Percentiles rank a stretch among this genome's conserved stretches.
These are phyloP conservation scores for Chenopodium quinoa DNA, from an alignment of 148 eudicot genomes.

Conservation along the genomic window DNA sequence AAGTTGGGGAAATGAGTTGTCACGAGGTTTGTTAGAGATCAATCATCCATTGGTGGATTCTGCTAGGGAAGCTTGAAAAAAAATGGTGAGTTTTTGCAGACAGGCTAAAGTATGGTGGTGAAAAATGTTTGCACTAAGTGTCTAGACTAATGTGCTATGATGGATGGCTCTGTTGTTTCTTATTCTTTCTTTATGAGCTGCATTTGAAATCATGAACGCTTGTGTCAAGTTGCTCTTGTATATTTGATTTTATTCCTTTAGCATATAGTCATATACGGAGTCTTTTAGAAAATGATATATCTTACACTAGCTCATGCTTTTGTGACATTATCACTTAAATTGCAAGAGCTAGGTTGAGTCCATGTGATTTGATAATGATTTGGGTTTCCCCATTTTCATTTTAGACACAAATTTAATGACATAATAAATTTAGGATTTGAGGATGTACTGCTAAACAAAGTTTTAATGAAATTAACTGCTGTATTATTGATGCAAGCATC, in stretches of 20 bases:
- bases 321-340: too few species aligned
- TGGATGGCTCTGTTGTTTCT: neutral
- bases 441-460: too few species aligned
- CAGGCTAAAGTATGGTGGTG: neutral
- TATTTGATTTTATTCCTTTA: neutral
- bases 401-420: too few species aligned
- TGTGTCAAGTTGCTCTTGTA: neutral
- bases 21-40: slow-evolving; percentile 31
- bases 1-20: slow-evolving; percentile 37
- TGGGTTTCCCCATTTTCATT: too few species aligned
- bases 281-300: too few species aligned
- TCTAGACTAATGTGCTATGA: neutral
- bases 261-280: neutral
- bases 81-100: slow-evolving; percentile 20
- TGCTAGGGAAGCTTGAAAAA: slow-evolving; percentile 27
- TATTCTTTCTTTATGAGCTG: neutral
- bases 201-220: neutral
- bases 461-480: too few species aligned
- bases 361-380: too few species aligned
- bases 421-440: too few species aligned
- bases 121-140: neutral
- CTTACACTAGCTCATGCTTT: too few species aligned
- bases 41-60: slow-evolving; percentile 36
- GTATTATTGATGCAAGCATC: too few species aligned
- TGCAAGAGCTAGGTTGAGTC: too few species aligned